These are phyloP conservation scores for Stachybotrys chlorohalonatus DNA, from an alignment of 2,329 filamentous ascomycete species.

Conservation along the genomic window DNA sequence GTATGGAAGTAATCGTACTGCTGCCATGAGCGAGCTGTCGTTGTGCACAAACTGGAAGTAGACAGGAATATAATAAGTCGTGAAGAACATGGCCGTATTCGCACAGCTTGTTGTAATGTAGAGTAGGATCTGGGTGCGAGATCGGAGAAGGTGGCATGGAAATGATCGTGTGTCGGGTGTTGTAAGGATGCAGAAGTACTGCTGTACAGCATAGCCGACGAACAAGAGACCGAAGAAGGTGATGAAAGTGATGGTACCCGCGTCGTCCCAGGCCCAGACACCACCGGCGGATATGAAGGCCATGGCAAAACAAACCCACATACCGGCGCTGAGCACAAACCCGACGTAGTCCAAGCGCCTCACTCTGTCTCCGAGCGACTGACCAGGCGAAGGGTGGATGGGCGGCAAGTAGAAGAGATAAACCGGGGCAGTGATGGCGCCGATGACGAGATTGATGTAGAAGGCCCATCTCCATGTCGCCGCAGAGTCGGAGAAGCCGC, in stretches of 20 bases:
- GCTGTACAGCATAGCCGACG: conserved; percentile 35
- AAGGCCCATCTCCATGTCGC: conserved; percentile 29
- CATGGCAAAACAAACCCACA: conserved; percentile 29
- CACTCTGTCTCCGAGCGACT: conserved; percentile 11
- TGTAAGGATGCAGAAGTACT: conserved; percentile 35
- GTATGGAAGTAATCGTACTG: conserved; percentile 6
- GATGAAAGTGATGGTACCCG: conserved; percentile 10
- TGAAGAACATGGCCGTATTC: conserved; percentile 3
- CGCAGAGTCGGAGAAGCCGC: conserved; percentile 26
- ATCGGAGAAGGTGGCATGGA: conserved; percentile 5
- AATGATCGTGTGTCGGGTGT: conserved; percentile 19
- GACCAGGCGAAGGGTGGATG: conserved; percentile 8
- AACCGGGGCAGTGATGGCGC: conserved; percentile 18
- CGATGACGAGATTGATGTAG: conserved; percentile 40
- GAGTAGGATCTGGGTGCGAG: conserved; percentile 5
- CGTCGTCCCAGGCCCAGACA: conserved; percentile 33
- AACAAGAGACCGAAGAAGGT: conserved; percentile 24
- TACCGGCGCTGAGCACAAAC: conserved; percentile 27
- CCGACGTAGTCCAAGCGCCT: conserved; percentile 32
- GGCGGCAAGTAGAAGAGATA: conserved; percentile 10
- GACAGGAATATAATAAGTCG: conserved; percentile 8
- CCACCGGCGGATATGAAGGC: conserved; percentile 39
- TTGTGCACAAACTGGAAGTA: conserved; percentile 9
- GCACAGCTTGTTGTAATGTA: conserved; percentile 1
- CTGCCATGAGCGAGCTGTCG: conserved; percentile 5